These are phyloP conservation scores for Priceomyces haplophilus DNA, from an alignment of 805 yeast species.

Conservation along the genomic window DNA sequence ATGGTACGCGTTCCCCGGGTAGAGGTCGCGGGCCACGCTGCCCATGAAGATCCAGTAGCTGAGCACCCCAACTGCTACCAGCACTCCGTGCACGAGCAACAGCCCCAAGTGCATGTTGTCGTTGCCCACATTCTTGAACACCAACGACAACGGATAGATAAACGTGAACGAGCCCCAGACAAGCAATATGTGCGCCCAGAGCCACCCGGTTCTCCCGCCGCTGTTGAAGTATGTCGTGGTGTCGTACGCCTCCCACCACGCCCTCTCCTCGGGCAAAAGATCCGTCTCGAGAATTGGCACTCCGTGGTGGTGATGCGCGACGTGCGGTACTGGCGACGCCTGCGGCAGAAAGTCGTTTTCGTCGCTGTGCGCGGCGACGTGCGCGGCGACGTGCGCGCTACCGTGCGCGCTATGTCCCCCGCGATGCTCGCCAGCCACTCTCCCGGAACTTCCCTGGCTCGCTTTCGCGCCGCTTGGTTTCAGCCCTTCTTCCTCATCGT, in stretches of 20 bases:
- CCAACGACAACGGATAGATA: slow-evolving; percentile 65
- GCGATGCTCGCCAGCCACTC: slow-evolving; percentile 22
- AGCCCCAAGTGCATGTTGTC: slow-evolving; percentile 53
- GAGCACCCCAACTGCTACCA: slow-evolving; percentile 50
- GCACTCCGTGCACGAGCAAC: slow-evolving; percentile 48
- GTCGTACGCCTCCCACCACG: slow-evolving; percentile 76
- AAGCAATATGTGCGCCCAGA: slow-evolving; percentile 53
- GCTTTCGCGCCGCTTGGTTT: background rate
- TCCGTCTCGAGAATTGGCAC: slow-evolving; percentile 66
- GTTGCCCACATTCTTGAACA: slow-evolving; percentile 58
- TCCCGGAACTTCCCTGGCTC: slow-evolving; percentile 10
- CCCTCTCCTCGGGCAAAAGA: slow-evolving; percentile 66
- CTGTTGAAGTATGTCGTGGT: slow-evolving; percentile 71
- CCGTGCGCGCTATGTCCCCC: slow-evolving; percentile 17
- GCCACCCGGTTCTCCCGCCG: slow-evolving; percentile 46
- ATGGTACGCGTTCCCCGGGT: slow-evolving; percentile 73
- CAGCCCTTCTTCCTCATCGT: background rate
- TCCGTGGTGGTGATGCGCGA: slow-evolving; percentile 55
- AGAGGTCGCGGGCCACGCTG: slow-evolving; percentile 55
- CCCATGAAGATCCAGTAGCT: slow-evolving; percentile 55
- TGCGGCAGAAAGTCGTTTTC: background rate
- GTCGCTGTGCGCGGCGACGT: too few species aligned
- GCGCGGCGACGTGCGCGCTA: too few species aligned
- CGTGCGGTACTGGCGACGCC: slow-evolving; percentile 33
- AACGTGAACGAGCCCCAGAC: slow-evolving; percentile 45